A percentile compares a stretch with the other conserved stretches of the same genome.
These are phyloP conservation scores for Malassezia nana DNA, from an alignment of 1,284 basidiomycete genomes.

Conservation along the genomic window DNA sequence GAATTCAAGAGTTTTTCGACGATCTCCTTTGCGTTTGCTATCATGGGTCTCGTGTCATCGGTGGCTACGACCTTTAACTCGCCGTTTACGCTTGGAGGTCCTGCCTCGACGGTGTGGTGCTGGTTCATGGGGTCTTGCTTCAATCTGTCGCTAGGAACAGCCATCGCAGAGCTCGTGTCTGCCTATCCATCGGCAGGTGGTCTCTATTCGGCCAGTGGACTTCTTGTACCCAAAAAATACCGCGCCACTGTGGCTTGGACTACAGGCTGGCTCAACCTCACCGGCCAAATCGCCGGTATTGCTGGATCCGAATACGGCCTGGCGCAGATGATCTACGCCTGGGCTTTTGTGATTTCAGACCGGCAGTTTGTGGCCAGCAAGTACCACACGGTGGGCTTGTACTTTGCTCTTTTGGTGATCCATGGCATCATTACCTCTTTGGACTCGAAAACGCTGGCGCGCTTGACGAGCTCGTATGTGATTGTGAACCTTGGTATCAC, in stretches of 20 bases:
- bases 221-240: conserved; percentile 38
- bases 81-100: conserved; percentile 38
- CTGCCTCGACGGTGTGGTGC: conserved; percentile 41
- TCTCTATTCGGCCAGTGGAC: conserved; percentile 54
- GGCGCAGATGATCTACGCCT: conserved; percentile 73
- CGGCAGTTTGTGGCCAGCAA: conserved; percentile 24
- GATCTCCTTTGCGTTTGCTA: conserved; percentile 44
- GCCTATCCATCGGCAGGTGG: conserved; percentile 75
- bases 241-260: conserved; percentile 60
- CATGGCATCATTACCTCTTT: conserved; percentile 60
- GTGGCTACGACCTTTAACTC: conserved; percentile 46
- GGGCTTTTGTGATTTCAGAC: conserved; percentile 51
- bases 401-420: conserved; percentile 36
- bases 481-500: conserved; percentile 67
- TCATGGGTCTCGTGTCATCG: conserved; percentile 47
- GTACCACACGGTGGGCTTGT: conserved; percentile 34
- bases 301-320: conserved; percentile 82
- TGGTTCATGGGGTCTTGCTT: conserved; percentile 45
- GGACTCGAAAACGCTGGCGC: conserved; percentile 67
- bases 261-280: conserved; percentile 60
- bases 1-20: conserved; percentile 47
- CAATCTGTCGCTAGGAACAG: conserved; percentile 42
- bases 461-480: conserved; percentile 68
- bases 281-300: conserved; percentile 74
- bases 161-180: conserved; percentile 49